These are phyloP conservation scores for Sarocladiaceae sp. DNA, from an alignment of 2,329 filamentous ascomycete species.

Conservation along the genomic window DNA sequence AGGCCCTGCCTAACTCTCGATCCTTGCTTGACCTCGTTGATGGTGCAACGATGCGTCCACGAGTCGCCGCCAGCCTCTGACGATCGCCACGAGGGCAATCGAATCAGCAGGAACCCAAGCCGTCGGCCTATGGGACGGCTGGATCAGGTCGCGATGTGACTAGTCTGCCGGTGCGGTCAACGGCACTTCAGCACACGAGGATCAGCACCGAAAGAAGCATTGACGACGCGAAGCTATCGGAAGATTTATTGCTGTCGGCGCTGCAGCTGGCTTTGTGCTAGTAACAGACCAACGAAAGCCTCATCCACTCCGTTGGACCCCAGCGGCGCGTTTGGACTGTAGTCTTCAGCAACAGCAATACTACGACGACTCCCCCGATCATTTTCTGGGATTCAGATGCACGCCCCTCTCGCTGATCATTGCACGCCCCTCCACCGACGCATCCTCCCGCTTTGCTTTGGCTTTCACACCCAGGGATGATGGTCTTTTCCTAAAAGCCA, in stretches of 20 bases:
- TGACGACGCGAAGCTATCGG: constrained; percentile 6
- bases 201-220: constrained; percentile 1
- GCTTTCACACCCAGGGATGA: not conserved
- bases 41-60: not conserved
- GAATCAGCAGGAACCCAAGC: not conserved
- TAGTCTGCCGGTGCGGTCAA: not conserved
- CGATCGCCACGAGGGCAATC: not conserved
- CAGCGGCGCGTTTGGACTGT: not conserved
- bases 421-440: not conserved
- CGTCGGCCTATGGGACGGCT: not conserved
- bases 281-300: constrained; percentile 10
- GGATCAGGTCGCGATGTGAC: not conserved
- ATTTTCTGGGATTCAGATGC: not conserved
- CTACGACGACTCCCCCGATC: not conserved
- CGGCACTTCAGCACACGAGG: constrained; percentile 2
- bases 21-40: not conserved
- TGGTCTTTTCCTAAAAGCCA: not conserved
- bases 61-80: not conserved
- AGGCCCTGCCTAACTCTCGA: not conserved
- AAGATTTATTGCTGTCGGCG: constrained; percentile 7
- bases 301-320: constrained; percentile 9
- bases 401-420: not conserved
- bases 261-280: constrained; percentile 6
- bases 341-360: not conserved
- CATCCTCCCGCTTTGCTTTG: constrained; percentile 8